Conservation (phyloP, 257 asterid genomes). For the Echites panduratus region DNA sequence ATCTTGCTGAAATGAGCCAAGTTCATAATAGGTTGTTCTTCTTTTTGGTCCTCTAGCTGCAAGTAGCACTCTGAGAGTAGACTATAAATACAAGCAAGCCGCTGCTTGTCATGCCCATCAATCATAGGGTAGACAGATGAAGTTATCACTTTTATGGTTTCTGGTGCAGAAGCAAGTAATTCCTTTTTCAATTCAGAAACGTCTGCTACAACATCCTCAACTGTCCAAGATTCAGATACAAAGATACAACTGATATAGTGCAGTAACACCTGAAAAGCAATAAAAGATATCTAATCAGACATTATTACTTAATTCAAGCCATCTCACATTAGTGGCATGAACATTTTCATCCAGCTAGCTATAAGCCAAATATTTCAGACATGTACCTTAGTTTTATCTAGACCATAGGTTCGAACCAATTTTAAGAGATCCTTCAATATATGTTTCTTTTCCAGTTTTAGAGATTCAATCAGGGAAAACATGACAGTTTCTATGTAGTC, state of each 20-base stretch:
- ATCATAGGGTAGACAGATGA: constrained; percentile 59
- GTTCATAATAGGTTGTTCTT: constrained; percentile 25
- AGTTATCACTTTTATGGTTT: constrained; percentile 50
- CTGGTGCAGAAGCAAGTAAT: constrained; percentile 53
- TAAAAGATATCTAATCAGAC: background rate
- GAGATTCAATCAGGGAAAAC: constrained; percentile 68
- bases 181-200: constrained; percentile 53
- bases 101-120: constrained; percentile 78
- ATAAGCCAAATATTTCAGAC: constrained; percentile 1
- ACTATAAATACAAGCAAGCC: constrained; percentile 69
- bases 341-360: background rate
- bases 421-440: constrained; percentile 55
- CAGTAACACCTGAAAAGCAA: constrained; percentile 66
- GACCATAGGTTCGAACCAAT: constrained; percentile 62
- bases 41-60: constrained; percentile 43
- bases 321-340: background rate
- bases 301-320: background rate
- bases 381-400: constrained; percentile 64
- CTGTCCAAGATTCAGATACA: constrained; percentile 68
- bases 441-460: constrained; percentile 64
- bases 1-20: constrained; percentile 48
- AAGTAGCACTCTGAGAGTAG: constrained; percentile 77
- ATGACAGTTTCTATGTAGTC: constrained; percentile 63
- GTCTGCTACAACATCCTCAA: constrained; percentile 59
- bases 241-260: constrained; percentile 61